Base-by-base conservation (phyloP, 2,329 filamentous ascomycete species). In the Thelonectria discophora region DNA sequence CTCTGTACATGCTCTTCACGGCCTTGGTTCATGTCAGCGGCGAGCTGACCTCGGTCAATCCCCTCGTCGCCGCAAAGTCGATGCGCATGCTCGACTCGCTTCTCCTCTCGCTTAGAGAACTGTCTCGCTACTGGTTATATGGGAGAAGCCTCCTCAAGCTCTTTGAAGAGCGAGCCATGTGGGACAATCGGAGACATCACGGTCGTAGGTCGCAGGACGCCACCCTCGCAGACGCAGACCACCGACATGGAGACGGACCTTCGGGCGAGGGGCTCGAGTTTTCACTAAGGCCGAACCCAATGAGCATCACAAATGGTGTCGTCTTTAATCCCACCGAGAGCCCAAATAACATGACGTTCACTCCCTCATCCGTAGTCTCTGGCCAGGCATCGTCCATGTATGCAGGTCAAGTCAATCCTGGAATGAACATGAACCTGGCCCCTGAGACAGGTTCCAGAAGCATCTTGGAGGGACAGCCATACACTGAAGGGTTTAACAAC, bases 121-220 rank as follows among this genome's bases (percentile, higher is more conserved):
- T 77, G 15, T 69, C 71, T 2, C 52, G 60, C 2, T 69, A 75
- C 8, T 77, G 75, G 75, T 60, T 73, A 12, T 76, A 75, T 59
- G 75, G 73, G 2, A 67, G 68, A 12, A 76, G 73, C 47, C 60
- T 77, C 1, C 15, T 74, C 17, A 68, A 68, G 0, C 65, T 76
- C 1, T 76, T 76, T 57, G 68, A 74, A 17, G 66, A 69, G 12
- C 60, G 68, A 11, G 24, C 60, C 21, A 61, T 68, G 58, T 69
- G 66, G 68, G 56, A 51, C 13, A 65, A 47, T 18, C 63, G 51
- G 27, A 52, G 45, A 20, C 47, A 45, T 9, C 57, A 54, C 10
- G 30, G 12, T 37, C 55, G 51, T 9, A 55, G 24, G 9, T 37
- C 39, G n/a, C 59, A 50, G 21, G 61, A 69, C 9, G 54, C 27